Conservation (phyloP, 2,329 filamentous ascomycete species). For the Stagonosporopsis tanaceti region DNA sequence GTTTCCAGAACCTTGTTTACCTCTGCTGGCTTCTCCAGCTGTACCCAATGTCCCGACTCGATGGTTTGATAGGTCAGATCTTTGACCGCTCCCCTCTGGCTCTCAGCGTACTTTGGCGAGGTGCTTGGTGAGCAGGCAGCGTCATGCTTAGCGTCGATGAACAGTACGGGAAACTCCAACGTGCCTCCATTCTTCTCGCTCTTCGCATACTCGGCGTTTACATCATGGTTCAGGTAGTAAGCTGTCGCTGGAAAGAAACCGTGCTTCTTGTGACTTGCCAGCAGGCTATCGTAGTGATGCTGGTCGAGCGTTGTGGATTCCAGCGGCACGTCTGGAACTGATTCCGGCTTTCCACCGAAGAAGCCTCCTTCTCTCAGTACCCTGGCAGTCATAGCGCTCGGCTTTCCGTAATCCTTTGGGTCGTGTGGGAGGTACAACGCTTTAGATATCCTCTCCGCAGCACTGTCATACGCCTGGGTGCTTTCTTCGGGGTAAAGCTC, state of each 20-base stretch:
- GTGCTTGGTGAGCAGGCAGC: slow-evolving; percentile 41
- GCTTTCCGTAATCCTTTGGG: slow-evolving; percentile 36
- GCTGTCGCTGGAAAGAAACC: slow-evolving; percentile 52
- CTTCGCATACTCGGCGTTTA: slow-evolving; percentile 53
- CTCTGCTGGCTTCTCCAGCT: slow-evolving; percentile 38
- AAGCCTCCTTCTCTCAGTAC: slow-evolving; percentile 40
- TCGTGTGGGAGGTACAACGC: slow-evolving; percentile 33
- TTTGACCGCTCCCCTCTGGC: slow-evolving; percentile 45
- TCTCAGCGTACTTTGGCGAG: slow-evolving; percentile 45
- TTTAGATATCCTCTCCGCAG: slow-evolving; percentile 36
- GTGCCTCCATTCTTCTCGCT: slow-evolving; percentile 47
- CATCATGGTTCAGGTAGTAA: slow-evolving; percentile 56
- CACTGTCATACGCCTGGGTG: slow-evolving; percentile 30
- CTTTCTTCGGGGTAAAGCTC: slow-evolving; percentile 29
- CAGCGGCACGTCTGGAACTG: slow-evolving; percentile 42
- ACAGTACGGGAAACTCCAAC: slow-evolving; percentile 49
- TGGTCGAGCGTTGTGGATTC: slow-evolving; percentile 40
- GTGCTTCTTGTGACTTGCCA: slow-evolving; percentile 50
- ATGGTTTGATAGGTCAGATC: slow-evolving; percentile 56
- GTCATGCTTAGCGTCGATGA: slow-evolving; percentile 53
- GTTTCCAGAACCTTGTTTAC: slow-evolving; percentile 33
- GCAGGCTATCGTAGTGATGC: slow-evolving; percentile 36
- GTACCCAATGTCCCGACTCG: slow-evolving; percentile 46
- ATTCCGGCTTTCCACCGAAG: slow-evolving; percentile 40
- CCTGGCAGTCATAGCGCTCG: slow-evolving; percentile 22